These are phyloP conservation scores for Tephrocybe sp. DNA, from an alignment of 768 basidiomycete species.

Conservation along the genomic window DNA sequence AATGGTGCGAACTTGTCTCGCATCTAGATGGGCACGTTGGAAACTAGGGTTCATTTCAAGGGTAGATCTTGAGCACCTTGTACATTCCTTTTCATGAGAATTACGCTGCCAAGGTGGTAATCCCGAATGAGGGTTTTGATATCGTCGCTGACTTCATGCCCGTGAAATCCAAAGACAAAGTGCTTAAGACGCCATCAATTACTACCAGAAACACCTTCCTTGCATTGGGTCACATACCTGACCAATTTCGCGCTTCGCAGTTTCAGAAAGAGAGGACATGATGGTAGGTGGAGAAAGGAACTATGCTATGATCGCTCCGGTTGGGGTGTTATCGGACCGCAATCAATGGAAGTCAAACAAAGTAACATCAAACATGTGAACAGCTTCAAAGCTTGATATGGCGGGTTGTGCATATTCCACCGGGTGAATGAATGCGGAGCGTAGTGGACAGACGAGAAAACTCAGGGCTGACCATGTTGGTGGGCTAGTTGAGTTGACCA, in stretches of 20 bases:
- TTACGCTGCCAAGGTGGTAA: constrained; percentile 67
- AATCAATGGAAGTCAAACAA: no score
- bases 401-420: no score
- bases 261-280: constrained; percentile 28
- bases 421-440: no score
- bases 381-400: no score
- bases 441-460: no score
- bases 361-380: no score
- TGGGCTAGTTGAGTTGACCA: no score
- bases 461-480: no score
- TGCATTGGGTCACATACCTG: constrained; percentile 30
- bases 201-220: background rate
- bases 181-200: constrained; percentile 40
- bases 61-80: constrained; percentile 34
- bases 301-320: background rate
- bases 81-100: constrained; percentile 70
- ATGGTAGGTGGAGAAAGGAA: background rate
- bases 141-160: constrained; percentile 48
- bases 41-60: background rate
- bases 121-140: constrained; percentile 56
- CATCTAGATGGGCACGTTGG: constrained; percentile 32
- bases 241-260: constrained; percentile 43
- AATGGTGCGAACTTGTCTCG: constrained; percentile 48
- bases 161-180: constrained; percentile 73
- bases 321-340: no score